These are phyloP conservation scores for Trichosanthes cucumerina DNA, from an alignment of 306 rosid species.

Conservation along the genomic window DNA sequence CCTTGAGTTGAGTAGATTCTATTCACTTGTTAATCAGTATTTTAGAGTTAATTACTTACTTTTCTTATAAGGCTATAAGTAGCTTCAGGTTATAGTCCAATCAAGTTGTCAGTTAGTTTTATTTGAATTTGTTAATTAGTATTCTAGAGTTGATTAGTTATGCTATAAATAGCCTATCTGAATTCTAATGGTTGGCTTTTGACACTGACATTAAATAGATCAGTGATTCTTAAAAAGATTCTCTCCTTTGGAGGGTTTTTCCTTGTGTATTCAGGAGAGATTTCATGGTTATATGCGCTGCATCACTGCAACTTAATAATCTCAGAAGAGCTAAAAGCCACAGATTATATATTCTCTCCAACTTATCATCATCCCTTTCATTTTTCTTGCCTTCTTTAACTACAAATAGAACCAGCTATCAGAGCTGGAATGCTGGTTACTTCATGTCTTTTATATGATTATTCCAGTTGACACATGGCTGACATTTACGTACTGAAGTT, in stretches of 20 bases:
- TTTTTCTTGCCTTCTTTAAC: conserved; percentile 15
- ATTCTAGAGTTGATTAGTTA: neutral
- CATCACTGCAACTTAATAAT: neutral
- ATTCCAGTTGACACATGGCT: conserved; percentile 35
- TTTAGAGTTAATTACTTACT: neutral
- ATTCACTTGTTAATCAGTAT: neutral
- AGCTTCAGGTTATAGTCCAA: neutral
- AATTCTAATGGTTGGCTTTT: neutral
- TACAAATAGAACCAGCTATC: neutral
- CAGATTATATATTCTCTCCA: conserved; percentile 13
- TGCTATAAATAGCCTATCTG: neutral
- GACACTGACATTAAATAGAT: neutral
- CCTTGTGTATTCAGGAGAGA: too few species aligned
- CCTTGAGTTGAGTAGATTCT: neutral
- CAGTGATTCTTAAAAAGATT: neutral
- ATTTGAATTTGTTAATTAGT: neutral
- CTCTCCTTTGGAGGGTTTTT: too few species aligned
- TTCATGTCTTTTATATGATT: conserved; percentile 20
- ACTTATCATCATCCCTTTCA: conserved; percentile 21
- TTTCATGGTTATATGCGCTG: too few species aligned
- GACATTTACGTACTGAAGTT: conserved; percentile 30
- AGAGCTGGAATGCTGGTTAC: conserved; percentile 14
- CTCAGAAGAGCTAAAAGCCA: conserved; percentile 15
- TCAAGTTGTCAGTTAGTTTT: neutral
- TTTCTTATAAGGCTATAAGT: neutral